Evolutionary conservation across 1,139 yeast genomes (phyloP).

Genomic region (Zhuliangozyma parablackwelliae): DNA sequence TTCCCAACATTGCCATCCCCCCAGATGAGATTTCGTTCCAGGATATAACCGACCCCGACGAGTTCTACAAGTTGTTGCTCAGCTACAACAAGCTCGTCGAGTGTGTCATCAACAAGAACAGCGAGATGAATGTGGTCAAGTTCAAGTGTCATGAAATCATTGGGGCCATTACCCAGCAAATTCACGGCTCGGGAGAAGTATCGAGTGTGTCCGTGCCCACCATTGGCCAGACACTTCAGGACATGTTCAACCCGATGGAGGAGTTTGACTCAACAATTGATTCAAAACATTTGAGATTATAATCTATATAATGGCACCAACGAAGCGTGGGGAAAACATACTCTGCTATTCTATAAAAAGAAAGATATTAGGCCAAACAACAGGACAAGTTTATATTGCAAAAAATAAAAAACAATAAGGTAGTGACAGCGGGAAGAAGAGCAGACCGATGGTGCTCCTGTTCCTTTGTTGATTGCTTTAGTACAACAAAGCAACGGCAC

Average conservation of each 20-base stretch:
- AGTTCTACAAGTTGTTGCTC: conserved; percentile 8
- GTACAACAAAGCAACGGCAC: conserved; percentile 43
- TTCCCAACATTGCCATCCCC: conserved; percentile 3
- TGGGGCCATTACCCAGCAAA: neutral
- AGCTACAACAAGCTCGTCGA: conserved; percentile 7
- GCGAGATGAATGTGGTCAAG: conserved; percentile 8
- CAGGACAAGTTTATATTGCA: no score
- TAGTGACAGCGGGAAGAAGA: no score
- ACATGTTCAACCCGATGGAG: conserved; percentile 10
- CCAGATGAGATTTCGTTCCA: conserved; percentile 1
- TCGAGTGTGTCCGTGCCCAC: no score
- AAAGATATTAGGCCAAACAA: no score
- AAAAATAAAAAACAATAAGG: neutral
- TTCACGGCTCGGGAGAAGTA: no score
- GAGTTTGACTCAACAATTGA: conserved; percentile 10
- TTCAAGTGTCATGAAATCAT: conserved; percentile 5
- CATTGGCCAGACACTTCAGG: conserved; percentile 2
- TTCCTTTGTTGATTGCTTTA: conserved; percentile 1
- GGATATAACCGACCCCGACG: conserved; percentile 2
- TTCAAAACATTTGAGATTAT: conserved; percentile 3
- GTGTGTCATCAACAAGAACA: conserved; percentile 7
- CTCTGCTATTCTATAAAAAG: no score
- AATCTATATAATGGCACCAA: conserved; percentile 2
- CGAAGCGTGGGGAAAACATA: neutral
- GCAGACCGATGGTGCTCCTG: no score